Conservation (phyloP, 192 early-diverging fungal genomes). For the Mortierella claussenii region DNA sequence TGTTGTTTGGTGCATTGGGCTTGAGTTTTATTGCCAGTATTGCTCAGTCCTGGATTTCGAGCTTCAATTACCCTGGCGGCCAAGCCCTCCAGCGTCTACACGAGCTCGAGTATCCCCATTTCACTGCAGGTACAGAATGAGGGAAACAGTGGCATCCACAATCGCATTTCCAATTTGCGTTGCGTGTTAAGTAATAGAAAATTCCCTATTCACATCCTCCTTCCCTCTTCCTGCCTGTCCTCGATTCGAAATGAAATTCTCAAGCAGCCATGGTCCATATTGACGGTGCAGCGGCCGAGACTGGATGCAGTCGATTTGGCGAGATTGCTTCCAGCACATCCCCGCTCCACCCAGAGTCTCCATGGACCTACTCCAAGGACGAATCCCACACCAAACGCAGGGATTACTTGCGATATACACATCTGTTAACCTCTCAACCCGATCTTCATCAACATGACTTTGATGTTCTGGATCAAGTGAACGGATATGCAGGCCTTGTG, state of each 20-base stretch:
- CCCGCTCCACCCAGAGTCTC: conserved; percentile 1
- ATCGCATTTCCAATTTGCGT: neutral
- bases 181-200: too few relatives aligned
- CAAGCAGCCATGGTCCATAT: conserved; percentile 67
- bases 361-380: conserved; percentile 78
- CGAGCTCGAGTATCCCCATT: conserved; percentile 41
- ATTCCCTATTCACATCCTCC: too few relatives aligned
- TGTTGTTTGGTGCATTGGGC: conserved; percentile 21
- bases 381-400: conserved; percentile 59
- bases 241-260: too few relatives aligned
- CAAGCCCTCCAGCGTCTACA: conserved; percentile 76
- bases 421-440: conserved; percentile 62
- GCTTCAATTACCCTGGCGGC: conserved; percentile 92
- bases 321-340: conserved; percentile 39
- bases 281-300: conserved; percentile 82
- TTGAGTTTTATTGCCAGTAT: conserved; percentile 41
- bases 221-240: too few relatives aligned
- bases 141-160: neutral
- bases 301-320: conserved; percentile 85
- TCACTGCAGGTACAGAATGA: conserved; percentile 15
- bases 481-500: conserved; percentile 57
- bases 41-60: conserved; percentile 67
- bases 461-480: conserved; percentile 44
- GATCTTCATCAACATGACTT: conserved; percentile 49
- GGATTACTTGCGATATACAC: conserved; percentile 64